Percentiles rank a stretch among this genome's conserved stretches.
Conservation (phyloP, 352 stramenopile species). For the Phytophthora lateralis region DNA sequence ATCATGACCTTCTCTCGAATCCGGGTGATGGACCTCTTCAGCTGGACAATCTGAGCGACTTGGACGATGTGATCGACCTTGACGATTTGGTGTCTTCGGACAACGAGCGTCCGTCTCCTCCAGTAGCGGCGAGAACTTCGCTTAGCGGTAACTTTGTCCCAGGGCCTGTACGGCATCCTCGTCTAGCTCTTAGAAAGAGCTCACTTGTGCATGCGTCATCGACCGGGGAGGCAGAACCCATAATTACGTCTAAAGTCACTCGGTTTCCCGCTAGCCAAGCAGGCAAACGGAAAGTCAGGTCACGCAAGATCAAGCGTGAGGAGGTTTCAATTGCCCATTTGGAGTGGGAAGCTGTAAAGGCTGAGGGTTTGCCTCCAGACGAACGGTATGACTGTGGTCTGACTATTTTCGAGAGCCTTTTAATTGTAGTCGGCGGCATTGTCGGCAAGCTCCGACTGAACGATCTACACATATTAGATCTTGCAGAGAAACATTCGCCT, state of each 20-base stretch:
- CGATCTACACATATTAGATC: slow-evolving; percentile 54
- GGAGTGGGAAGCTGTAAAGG: slow-evolving; percentile 42
- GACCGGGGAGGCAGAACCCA: slow-evolving; percentile 1
- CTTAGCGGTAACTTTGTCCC: slow-evolving; percentile 32
- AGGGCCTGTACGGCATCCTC: slow-evolving; percentile 17
- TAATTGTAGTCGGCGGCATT: slow-evolving; percentile 69
- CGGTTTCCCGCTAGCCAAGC: slow-evolving; percentile 11
- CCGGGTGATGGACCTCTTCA: slow-evolving; percentile 39
- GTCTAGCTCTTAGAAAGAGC: slow-evolving; percentile 20
- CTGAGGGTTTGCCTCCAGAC: slow-evolving; percentile 33
- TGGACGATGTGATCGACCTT: slow-evolving; percentile 63
- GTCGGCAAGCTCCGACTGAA: slow-evolving; percentile 62
- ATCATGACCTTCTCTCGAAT: slow-evolving; percentile 37
- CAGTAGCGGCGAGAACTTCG: slow-evolving; percentile 36
- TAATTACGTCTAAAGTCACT: slow-evolving; percentile 12
- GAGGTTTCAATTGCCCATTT: slow-evolving; percentile 38
- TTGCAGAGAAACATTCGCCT: slow-evolving; percentile 25
- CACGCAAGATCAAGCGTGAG: slow-evolving; percentile 41
- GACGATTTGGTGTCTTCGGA: slow-evolving; percentile 58
- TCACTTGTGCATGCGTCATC: slow-evolving; percentile 10
- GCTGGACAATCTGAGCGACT: slow-evolving; percentile 57
- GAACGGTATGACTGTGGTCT: slow-evolving; percentile 65
- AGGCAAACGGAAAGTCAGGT: slow-evolving; percentile 37
- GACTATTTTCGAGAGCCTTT: slow-evolving; percentile 38
- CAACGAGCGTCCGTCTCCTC: slow-evolving; percentile 35